Evolutionary conservation across 2,329 filamentous ascomycete genomes (phyloP), one percentile per base, ranked within the genome.

Genomic region (Alternaria rosae): DNA sequence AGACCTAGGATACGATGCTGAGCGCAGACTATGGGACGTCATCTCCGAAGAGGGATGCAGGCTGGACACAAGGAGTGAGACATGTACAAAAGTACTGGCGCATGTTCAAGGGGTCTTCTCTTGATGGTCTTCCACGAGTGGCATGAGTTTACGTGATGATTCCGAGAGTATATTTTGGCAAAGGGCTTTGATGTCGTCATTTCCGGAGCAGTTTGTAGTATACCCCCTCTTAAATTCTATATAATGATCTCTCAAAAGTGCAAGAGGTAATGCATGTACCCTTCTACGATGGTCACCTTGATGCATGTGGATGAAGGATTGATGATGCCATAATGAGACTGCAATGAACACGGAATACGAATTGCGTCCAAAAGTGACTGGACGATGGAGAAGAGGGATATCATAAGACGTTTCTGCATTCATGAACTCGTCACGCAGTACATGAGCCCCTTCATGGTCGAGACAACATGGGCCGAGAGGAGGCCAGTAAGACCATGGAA

Each of bases 1-100:
- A n/a, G 45, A 59, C 38, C 65, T 74, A 42, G 72, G 69, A 9
- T 69, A 64, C 26, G 72, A 76, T 44, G 54, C 72, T n/a, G 73
- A 76, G 57, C 59, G 58, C 38, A 41, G 59, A n/a, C 5, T 74
- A 28, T 76, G 72, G 72, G 68, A 70, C 12, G 66, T 65, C 6
- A 45, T 75, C 7, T 32, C 55, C 4, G 65, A 70, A 20, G 70
- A 72, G 28, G 70, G 66, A 3, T 76, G 73, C 55, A 69, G 68
- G 50, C 47, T 35, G 7, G 50, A 69, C 21, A 21, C 26, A 1
- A 54, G 17, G 38, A 58, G 50, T 11, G 63, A 65, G 25, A 45
- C 44, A 20, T 75, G 72, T 43, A 61, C 43, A 21, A 43, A 53
- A 17, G 15, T 74, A 1, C 48, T 35, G 17, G 53, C 41, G 4